Evolutionary conservation across 441 rosid genomes (phyloP).

Genomic region (Theobroma grandiflorum): DNA sequence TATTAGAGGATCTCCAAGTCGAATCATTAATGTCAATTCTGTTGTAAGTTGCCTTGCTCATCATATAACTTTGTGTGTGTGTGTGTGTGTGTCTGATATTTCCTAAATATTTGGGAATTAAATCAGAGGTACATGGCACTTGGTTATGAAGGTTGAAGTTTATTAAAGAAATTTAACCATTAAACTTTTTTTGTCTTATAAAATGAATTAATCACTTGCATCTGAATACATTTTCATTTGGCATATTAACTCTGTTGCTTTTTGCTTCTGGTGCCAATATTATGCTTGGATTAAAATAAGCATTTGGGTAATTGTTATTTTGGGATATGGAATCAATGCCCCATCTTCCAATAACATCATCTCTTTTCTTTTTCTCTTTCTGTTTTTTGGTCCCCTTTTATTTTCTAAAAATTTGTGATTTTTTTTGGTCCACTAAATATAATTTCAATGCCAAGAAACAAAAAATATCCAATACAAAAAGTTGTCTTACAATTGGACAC

Average conservation of each 20-base stretch:
- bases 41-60: conserved; percentile 66
- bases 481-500: too few relatives aligned
- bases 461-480: too few relatives aligned
- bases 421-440: too few relatives aligned
- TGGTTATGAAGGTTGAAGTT: neutral
- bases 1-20: conserved; percentile 93
- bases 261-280: neutral
- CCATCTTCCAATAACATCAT: too few relatives aligned
- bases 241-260: neutral
- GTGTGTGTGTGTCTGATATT: too few relatives aligned
- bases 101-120: neutral
- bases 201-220: neutral
- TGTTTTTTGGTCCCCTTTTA: too few relatives aligned
- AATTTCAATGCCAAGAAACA: too few relatives aligned
- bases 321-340: too few relatives aligned
- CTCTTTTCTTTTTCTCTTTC: too few relatives aligned
- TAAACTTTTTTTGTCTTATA: too few relatives aligned
- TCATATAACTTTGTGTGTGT: neutral
- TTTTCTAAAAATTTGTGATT: too few relatives aligned
- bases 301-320: neutral
- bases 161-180: neutral
- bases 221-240: neutral
- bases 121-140: too few relatives aligned
- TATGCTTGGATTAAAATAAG: neutral
- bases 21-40: conserved; percentile 93